These are phyloP conservation scores for Didymella pomorum DNA, from an alignment of 2,329 filamentous ascomycete species.

Conservation along the genomic window DNA sequence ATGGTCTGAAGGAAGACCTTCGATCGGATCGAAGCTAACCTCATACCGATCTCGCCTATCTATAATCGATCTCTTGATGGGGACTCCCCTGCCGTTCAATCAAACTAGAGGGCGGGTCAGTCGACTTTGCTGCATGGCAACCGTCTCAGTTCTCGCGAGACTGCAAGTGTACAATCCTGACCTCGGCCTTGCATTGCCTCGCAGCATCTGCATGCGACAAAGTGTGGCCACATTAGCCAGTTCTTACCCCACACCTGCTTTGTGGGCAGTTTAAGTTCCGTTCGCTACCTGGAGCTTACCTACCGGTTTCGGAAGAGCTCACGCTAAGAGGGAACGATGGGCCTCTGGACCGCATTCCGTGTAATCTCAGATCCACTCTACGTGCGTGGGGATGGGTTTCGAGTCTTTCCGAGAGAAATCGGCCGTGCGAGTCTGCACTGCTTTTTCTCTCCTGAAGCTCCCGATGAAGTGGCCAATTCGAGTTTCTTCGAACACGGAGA, in stretches of 20 bases:
- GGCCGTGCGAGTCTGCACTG: background rate
- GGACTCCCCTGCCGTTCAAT: slow-evolving; percentile 16
- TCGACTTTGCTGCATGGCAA: slow-evolving; percentile 3
- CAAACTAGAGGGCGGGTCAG: slow-evolving; percentile 4
- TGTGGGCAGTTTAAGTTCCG: background rate
- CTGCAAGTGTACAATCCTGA: slow-evolving; percentile 4
- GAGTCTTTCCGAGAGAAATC: slow-evolving; percentile 2
- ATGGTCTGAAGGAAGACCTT: slow-evolving; percentile 5
- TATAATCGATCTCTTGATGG: slow-evolving; percentile 7
- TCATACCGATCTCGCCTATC: slow-evolving; percentile 19
- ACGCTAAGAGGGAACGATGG: slow-evolving; percentile 10
- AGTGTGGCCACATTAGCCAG: slow-evolving; percentile 2
- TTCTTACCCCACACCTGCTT: slow-evolving; percentile 5
- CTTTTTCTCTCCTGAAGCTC: slow-evolving; percentile 6
- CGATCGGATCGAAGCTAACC: slow-evolving; percentile 22
- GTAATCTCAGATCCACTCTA: slow-evolving; percentile 6
- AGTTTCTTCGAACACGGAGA: background rate
- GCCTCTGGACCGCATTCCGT: slow-evolving; percentile 11
- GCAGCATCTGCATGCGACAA: slow-evolving; percentile 2
- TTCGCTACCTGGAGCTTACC: slow-evolving; percentile 5
- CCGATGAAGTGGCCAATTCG: background rate
- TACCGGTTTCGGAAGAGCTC: slow-evolving; percentile 4
- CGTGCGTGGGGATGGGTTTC: slow-evolving; percentile 4
- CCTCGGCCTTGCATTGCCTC: background rate
- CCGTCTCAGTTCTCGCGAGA: slow-evolving; percentile 1